phyloP scores from a whole-genome alignment of 257 asterid species.

The Jaltomata sinuosa region DNA sequence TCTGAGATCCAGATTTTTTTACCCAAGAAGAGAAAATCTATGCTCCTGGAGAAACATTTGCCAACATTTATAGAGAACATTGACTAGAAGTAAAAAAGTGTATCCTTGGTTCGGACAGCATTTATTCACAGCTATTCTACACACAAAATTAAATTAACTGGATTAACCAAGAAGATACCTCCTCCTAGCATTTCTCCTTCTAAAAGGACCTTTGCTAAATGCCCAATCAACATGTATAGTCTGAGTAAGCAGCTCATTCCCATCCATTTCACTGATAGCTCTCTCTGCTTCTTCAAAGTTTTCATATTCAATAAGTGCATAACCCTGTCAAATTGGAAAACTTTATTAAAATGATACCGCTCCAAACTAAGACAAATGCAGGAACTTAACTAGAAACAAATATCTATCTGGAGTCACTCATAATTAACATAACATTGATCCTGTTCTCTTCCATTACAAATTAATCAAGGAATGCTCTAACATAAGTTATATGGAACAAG shows the following conservation, averaged over 20 bases:
- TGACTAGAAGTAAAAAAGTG: not conserved
- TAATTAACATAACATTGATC: not conserved
- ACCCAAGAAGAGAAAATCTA: not conserved
- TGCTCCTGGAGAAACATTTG: not conserved
- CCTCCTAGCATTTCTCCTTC: constrained; percentile 69
- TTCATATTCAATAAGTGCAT: constrained; percentile 74
- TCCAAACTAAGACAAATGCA: not conserved
- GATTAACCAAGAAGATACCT: constrained; percentile 35
- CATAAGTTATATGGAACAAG: not conserved
- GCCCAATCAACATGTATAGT: constrained; percentile 85
- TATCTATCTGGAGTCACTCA: not conserved
- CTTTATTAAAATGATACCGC: not conserved
- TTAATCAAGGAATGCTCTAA: not conserved
- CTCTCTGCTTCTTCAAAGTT: constrained; percentile 71
- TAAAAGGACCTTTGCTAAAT: constrained; percentile 92
- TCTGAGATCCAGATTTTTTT: not conserved
- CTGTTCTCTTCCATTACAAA: not conserved
- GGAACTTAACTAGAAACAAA: not conserved
- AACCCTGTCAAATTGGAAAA: constrained; percentile 31
- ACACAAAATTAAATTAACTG: not conserved
- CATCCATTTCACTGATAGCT: constrained; percentile 71
- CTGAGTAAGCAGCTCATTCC: constrained; percentile 58
- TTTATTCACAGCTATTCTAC: not conserved
- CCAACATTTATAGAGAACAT: not conserved
- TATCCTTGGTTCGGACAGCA: not conserved